Evolutionary conservation across 306 rosid species (phyloP).

Genomic region (Datisca glomerata): DNA sequence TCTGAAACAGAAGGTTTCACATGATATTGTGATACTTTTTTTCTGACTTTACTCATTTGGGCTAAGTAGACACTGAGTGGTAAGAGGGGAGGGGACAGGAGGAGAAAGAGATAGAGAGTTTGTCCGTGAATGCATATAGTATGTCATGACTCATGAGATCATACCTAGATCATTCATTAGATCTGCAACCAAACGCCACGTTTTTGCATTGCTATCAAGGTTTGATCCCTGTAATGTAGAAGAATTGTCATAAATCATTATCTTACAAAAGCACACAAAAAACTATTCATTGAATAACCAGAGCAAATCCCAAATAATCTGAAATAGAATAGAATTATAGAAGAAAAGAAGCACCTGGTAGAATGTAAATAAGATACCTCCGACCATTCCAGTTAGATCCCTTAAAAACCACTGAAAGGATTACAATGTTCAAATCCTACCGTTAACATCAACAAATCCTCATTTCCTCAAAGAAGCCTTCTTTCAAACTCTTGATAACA

Average conservation of each 20-base stretch:
- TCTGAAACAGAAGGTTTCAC: no score
- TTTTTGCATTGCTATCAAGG: slow-evolving; percentile 95
- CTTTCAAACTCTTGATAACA: slow-evolving; percentile 14
- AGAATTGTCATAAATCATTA: background rate
- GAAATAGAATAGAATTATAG: slow-evolving; percentile 5
- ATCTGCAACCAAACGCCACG: slow-evolving; percentile 97
- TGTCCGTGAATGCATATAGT: no score
- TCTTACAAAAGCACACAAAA: background rate
- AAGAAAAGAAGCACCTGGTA: slow-evolving; percentile 56
- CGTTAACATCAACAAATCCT: background rate
- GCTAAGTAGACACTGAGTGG: no score
- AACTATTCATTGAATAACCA: background rate
- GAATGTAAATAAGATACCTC: slow-evolving; percentile 92
- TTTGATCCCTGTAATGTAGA: slow-evolving; percentile 66
- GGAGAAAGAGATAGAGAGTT: no score
- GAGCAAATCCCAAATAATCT: slow-evolving; percentile 2
- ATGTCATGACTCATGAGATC: no score
- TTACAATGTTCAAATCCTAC: slow-evolving; percentile 10
- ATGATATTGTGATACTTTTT: no score
- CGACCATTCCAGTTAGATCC: slow-evolving; percentile 96
- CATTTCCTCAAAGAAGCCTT: no score
- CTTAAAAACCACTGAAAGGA: slow-evolving; percentile 94
- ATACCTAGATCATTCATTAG: slow-evolving; percentile 95
- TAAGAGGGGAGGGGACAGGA: no score
- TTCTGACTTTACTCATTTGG: no score